Evolutionary conservation across 768 basidiomycete species (phyloP), one percentile per base, ranked within the genome.

Genomic region (Boletales sp.): DNA sequence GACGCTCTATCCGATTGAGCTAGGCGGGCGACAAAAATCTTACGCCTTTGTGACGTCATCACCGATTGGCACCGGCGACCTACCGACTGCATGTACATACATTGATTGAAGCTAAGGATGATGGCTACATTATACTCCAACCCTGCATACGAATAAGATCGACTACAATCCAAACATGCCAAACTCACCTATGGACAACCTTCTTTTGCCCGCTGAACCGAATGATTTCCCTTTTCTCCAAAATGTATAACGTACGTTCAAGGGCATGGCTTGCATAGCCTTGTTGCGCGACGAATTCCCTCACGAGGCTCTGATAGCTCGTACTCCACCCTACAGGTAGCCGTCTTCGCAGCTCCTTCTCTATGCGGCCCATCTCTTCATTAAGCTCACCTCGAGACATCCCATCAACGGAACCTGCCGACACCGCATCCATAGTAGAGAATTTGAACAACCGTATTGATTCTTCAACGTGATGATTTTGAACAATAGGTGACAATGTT

Each of bases 401-500:
- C 0, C 96, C 96, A 59, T 98, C 96, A 15, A 87, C 85, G 31
- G 90, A 87, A 12, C 96, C 94, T 1, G 94, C 93, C 12, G 90
- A 87, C 25, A 98, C 94, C 21, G 96, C 96, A 66, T 98, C 94
- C 95, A 99, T 98, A 3, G 96, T 98, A 9, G 94, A 97, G 72
- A 86, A 94, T 64, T 95, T 98, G 84, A 99, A 99, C 37, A 99
- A 71, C 10, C 96, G 87, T 59, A 98, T 97, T 7, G 96, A 90
- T 69, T 99, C 96, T 68, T 97, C 94, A 19, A 98, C 95, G 59
- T 99, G 94, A 64, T 94, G 87, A 42, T 86, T 87, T 60, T 86
- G 84, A 4, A 98, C 96, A 4, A 84, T 78, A 0, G 91, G 77
- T 0, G 88, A 86, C 14, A 99, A 76, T 4, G 93, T 93, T 71